phyloP scores from a whole-genome alignment of 805 yeast genomes.

The Grigorovia transvaalensis region DNA sequence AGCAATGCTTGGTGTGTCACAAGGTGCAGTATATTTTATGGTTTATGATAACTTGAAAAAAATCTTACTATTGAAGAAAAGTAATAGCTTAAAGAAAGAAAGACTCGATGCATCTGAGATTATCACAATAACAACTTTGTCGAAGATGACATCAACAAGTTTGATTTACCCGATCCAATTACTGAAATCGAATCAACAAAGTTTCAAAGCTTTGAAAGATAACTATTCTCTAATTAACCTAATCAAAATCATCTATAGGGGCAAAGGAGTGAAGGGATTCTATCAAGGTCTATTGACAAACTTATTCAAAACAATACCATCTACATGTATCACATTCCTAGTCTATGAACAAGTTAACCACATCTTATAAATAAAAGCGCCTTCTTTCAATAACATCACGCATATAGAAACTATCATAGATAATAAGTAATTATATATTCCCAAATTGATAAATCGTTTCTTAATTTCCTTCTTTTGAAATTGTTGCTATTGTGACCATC shows the following conservation, averaged over 20 bases:
- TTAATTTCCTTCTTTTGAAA: neutral
- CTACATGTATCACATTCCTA: conserved; percentile 82
- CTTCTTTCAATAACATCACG: neutral
- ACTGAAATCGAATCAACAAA: conserved; percentile 65
- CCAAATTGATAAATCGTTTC: neutral
- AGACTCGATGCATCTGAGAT: conserved; percentile 38
- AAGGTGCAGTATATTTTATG: conserved; percentile 82
- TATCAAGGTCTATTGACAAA: conserved; percentile 80
- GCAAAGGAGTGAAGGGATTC: conserved; percentile 57
- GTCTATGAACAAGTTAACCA: conserved; percentile 60
- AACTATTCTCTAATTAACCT: conserved; percentile 26
- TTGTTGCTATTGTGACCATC: neutral
- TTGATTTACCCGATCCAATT: conserved; percentile 79
- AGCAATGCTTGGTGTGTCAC: conserved; percentile 71
- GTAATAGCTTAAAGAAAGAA: conserved; percentile 25
- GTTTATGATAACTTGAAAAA: conserved; percentile 70
- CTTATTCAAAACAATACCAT: conserved; percentile 74
- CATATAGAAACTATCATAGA: neutral
- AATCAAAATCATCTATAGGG: conserved; percentile 30
- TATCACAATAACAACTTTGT: conserved; percentile 51
- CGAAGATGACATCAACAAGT: conserved; percentile 60
- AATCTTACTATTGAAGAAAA: conserved; percentile 6
- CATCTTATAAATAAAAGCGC: conserved; percentile 8
- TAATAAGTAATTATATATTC: neutral
- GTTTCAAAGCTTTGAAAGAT: conserved; percentile 25